A percentile compares a stretch with the other conserved stretches of the same genome.
Evolutionary conservation across 208 protist genomes (phyloP).

Genomic region (Trypanosomatidae sp.): DNA sequence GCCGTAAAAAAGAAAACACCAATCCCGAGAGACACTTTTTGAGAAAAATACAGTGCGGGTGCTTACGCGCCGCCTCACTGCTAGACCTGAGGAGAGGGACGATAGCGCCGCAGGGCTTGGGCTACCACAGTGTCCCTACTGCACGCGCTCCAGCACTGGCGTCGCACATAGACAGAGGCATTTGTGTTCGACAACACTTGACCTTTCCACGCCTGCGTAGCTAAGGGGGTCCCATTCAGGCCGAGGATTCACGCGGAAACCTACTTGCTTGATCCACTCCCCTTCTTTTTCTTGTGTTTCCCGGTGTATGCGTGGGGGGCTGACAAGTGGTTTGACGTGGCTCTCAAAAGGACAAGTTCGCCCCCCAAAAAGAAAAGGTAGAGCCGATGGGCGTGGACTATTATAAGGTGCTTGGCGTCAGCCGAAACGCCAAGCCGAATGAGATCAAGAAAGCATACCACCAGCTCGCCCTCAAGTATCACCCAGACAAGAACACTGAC

Average conservation of each 20-base stretch:
- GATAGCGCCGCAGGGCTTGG: not conserved
- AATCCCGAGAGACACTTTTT: not conserved
- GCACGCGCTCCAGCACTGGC: not conserved
- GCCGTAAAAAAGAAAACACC: not conserved
- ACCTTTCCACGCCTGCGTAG: not conserved
- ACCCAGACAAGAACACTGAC: slow-evolving; percentile 93
- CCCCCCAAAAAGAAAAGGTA: not conserved
- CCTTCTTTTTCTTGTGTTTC: not conserved
- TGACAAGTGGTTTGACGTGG: not conserved
- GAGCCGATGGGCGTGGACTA: slow-evolving; percentile 74
- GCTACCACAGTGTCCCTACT: not conserved
- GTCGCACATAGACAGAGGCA: not conserved
- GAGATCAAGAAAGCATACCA: slow-evolving; percentile 93
- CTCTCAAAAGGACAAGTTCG: not conserved
- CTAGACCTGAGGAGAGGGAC: not conserved
- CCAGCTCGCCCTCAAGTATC: slow-evolving; percentile 91
- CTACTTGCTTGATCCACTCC: not conserved
- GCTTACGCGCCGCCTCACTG: not conserved
- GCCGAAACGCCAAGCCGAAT: slow-evolving; percentile 58
- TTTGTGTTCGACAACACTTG: not conserved
- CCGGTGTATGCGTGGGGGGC: not conserved
- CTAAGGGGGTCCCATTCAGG: not conserved
- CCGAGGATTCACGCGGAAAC: not conserved
- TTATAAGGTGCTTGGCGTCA: slow-evolving; percentile 86
- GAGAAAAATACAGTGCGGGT: not conserved